Base-by-base conservation (phyloP, 495 filamentous ascomycete genomes). In the Hamigera avellanea region DNA sequence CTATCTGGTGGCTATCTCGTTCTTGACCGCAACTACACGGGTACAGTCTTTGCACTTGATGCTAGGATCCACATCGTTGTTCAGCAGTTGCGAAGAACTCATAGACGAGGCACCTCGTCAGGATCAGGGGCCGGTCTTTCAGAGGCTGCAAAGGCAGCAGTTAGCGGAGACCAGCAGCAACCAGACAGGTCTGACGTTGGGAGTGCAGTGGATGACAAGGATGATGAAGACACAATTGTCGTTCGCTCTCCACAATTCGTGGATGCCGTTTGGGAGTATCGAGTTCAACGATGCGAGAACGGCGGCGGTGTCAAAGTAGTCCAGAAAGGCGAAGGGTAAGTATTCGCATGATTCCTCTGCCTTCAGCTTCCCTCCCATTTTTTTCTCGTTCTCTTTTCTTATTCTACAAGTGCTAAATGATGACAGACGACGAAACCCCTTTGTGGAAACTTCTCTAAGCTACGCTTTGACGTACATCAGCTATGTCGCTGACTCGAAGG, bases 1-100 rank as follows among this genome's bases (percentile, higher is more conserved):
- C 71, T 98, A 12, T 85, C 88, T 33, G 91, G 91, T 26, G 91
- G 91, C 28, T 98, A 95, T 53, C 78, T 98, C 9, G 86, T 95
- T 7, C 78, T 98, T 15, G 93, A 96, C 62, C 77, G 82, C 34
- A 66, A 71, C 26, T 88, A 93, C 51, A 88, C 84, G 2, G 93
- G 80, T 8, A 75, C 94, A 13, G 89, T 96, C 6, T 94, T 95
- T 55, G 91, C 86, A 12, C 81, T 98, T 35, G 84, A 88, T 59
- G 89, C 91, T 33, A 75, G 91, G 38, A 94, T 98, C 45, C 87
- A 95, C 57, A 76, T 86, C 35, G 59, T 86, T 42, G 81, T 89
- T 14, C 71, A 81, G 46, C 60, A 68, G 32, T 52, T 75, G 14
- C 53, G 52, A 36, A 48, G 53, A 39, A 48, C 61, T 42, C 50